Conservation (phyloP, 768 basidiomycete genomes). For the Podaxis mareebaensis region DNA sequence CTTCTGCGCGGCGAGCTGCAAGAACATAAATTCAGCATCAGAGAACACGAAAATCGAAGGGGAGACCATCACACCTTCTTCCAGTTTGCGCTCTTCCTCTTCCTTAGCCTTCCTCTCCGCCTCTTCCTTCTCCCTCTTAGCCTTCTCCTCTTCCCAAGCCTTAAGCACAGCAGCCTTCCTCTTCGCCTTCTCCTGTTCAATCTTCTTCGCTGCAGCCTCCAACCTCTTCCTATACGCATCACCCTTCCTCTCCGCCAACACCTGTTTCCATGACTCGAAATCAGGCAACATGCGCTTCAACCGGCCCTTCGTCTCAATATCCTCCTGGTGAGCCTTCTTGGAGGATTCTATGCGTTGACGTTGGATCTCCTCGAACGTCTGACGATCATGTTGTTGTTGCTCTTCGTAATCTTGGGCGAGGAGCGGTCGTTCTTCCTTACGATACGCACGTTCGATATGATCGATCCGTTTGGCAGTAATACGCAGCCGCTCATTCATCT, state of each 20-base stretch:
- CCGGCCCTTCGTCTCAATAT: slow-evolving; percentile 74
- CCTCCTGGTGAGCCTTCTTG: slow-evolving; percentile 58
- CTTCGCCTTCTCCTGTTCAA: slow-evolving; percentile 84
- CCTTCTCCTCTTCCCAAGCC: slow-evolving; percentile 58
- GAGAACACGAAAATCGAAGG: neutral
- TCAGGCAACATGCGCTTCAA: slow-evolving; percentile 74
- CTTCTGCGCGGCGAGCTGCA: slow-evolving; percentile 56
- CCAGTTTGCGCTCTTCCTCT: slow-evolving; percentile 50
- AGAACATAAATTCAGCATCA: neutral
- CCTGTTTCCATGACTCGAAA: slow-evolving; percentile 53
- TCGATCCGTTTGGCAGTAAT: slow-evolving; percentile 89
- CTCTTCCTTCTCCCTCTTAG: slow-evolving; percentile 51
- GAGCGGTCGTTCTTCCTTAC: slow-evolving; percentile 89
- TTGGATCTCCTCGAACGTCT: slow-evolving; percentile 65
- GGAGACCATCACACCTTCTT: slow-evolving; percentile 47
- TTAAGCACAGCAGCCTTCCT: slow-evolving; percentile 57
- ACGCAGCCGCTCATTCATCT: slow-evolving; percentile 77
- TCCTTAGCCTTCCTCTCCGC: slow-evolving; percentile 50
- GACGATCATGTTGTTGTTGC: slow-evolving; percentile 79
- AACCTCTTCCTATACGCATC: slow-evolving; percentile 66
- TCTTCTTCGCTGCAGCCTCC: slow-evolving; percentile 62
- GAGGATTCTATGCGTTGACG: slow-evolving; percentile 56
- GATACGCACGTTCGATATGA: slow-evolving; percentile 92
- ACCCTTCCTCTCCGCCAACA: slow-evolving; percentile 55
- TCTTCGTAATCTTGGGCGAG: slow-evolving; percentile 82